Evolutionary conservation across 257 asterid species (phyloP), one percentile per base, ranked within the genome.

Genomic region (Verbena officinalis): DNA sequence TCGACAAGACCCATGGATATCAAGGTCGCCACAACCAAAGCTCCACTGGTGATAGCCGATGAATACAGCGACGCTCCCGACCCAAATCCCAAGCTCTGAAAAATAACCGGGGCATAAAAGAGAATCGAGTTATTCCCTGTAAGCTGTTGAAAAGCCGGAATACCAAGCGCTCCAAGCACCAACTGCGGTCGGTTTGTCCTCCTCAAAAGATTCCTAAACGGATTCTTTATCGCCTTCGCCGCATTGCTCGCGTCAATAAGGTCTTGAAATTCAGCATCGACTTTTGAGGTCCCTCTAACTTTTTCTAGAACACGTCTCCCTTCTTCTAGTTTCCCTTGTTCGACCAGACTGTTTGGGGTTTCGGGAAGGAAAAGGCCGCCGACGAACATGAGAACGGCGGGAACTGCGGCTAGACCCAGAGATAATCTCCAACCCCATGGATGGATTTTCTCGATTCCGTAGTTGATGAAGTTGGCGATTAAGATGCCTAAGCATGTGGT

Each of bases 381-480:
- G 0, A 84, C 40, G 55, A 84, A 82, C 95, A 86, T 88, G 0
- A 80, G 5, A 6, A 59, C 10, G 10, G 96, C 96, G 1, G 96
- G 96, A 36, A 84, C 75, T 4, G 80, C 78, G 31, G 96, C 96
- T 17, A 86, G 44, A 9, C 96, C 96, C 4, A 88, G 90, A 11
- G 90, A 84, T 27, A 82, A 51, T 65, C 95, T 73, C 96, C 96
- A 88, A 6, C 96, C 96, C 86, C 86, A 80, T 19, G 91, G 95
- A 65, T 88, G 91, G 52, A 82, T 73, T 14, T 24, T 69, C 27
- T 76, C 86, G 1, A 77, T 68, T 2, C 82, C 95, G 44, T 78
- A 86, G 27, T 88, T 86, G 2, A 88, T 73, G 14, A 88, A 82
- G 69, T 79, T 86, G 5, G 96, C 92, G 1, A 84, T 51, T 1